Base-by-base conservation (phyloP, 108 stramenopile genomes). In the Cylindrotheca closterium region DNA sequence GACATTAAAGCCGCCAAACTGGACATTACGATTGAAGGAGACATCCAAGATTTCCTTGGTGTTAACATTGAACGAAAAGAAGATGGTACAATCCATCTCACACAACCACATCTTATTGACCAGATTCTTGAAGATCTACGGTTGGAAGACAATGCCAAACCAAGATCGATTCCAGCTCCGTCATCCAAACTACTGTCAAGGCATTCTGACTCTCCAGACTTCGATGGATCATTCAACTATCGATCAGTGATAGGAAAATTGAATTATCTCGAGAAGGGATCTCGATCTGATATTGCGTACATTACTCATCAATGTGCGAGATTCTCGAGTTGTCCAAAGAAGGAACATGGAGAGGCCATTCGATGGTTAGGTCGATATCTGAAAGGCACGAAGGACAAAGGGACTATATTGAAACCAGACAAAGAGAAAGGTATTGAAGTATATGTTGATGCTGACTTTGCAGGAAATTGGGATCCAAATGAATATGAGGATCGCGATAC, bases 361-460 rank as follows among this genome's bases (percentile, higher is more conserved):
- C 54, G 51, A 21, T 37, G 71, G 23, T 68, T 83, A 53, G 82
- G 73, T 18, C 23, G 75, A 17, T 83, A 83, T 53, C 58, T 86
- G 0, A 37, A 47, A 22, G 71, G 47, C 1, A 81, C 85, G 8
- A 29, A 51, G 4, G 55, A 65, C 5, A 57, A 68, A 54, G 79
- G 79, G 5, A 29, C 73, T 12, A 75, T 79, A 21, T 8, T 70
- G 18, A 18, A 53, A 22, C 59, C 68, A 23, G 30, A 33, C 21
- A 29, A 53, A 21, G 3, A 2, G 18, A 22, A 27, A 3, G 25
- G 10, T 30, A 30, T 79, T 26, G 71, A 79, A 29, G 58, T 66
- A 8, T 83, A 73, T 55, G 77, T 77, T 0, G 77, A 82, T 55
- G 74, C 74, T 22, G 74, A 79, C 28, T 79, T 79, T 65, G 69